Evolutionary conservation across 345 rosid genomes (phyloP).

Genomic region (Psidium guajava): DNA sequence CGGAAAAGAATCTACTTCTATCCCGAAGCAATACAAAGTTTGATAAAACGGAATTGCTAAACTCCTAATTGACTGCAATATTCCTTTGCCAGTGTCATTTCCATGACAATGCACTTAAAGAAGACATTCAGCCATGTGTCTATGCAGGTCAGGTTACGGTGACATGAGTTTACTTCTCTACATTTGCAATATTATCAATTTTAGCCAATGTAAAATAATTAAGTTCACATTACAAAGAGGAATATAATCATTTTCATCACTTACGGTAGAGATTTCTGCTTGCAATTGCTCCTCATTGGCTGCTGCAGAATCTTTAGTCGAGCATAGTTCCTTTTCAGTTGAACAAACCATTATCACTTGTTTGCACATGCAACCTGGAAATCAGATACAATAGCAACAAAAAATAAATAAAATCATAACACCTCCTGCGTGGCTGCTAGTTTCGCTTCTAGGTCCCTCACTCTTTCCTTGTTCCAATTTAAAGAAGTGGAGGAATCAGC

Average conservation of each 20-base stretch:
- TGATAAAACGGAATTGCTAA: not conserved
- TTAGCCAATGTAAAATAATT: not conserved
- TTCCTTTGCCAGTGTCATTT: not conserved
- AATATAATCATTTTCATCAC: constrained; percentile 7
- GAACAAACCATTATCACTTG: constrained; percentile 10
- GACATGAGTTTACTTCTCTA: not conserved
- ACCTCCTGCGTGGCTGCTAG: constrained; percentile 46
- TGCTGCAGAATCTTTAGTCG: constrained; percentile 55
- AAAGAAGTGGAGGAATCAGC: constrained; percentile 47
- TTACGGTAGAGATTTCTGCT: constrained; percentile 80
- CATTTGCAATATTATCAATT: not conserved
- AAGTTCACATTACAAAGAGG: not conserved
- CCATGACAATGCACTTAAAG: not conserved
- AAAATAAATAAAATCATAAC: not conserved
- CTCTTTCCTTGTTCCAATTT: constrained; percentile 68
- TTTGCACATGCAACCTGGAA: not conserved
- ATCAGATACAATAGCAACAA: not conserved
- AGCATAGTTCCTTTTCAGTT: constrained; percentile 47
- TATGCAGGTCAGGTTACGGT: not conserved
- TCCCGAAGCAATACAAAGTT: not conserved
- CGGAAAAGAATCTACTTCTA: not conserved
- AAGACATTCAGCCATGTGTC: not conserved
- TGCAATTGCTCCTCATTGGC: constrained; percentile 56
- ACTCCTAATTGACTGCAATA: not conserved
- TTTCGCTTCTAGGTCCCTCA: constrained; percentile 50